Conservation (phyloP, 495 filamentous ascomycete species). For the Hapsidospora chrysogenum region DNA sequence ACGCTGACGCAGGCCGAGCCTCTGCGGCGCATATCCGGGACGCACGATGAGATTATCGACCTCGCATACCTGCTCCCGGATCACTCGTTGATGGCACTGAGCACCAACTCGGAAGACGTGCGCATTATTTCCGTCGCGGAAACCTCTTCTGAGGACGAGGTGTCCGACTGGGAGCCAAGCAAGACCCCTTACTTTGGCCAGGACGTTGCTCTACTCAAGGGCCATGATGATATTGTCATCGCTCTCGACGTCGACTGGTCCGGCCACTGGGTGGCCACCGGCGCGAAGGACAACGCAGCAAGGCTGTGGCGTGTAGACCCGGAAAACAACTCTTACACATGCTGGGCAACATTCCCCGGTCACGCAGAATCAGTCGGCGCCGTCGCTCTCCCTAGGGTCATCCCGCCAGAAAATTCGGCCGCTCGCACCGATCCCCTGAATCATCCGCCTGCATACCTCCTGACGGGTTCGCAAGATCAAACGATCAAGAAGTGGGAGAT, state of each 20-base stretch:
- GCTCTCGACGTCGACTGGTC: conserved; percentile 91
- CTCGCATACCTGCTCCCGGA: conserved; percentile 68
- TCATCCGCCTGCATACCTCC: conserved; percentile 64
- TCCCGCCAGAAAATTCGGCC: conserved; percentile 45
- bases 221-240: conserved; percentile 91
- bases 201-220: conserved; percentile 68
- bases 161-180: conserved; percentile 7
- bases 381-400: conserved; percentile 56
- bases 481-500: conserved; percentile 88
- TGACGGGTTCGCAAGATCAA: conserved; percentile 87
- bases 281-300: conserved; percentile 90
- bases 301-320: conserved; percentile 83
- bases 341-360: conserved; percentile 67
- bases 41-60: conserved; percentile 95
- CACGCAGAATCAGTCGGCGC: conserved; percentile 94
- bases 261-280: conserved; percentile 88
- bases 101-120: conserved; percentile 89
- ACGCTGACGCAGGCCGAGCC: conserved; percentile 19
- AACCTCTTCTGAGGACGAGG: conserved; percentile 10
- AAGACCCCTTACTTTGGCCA: conserved; percentile 60
- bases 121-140: conserved; percentile 52
- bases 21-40: conserved; percentile 72
- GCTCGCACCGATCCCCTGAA: conserved; percentile 50
- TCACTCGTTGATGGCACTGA: conserved; percentile 67
- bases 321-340: conserved; percentile 52